Evolutionary conservation across 2,329 filamentous ascomycete species (phyloP), one percentile per base, ranked within the genome.

Genomic region (Cladophialophora exuberans): DNA sequence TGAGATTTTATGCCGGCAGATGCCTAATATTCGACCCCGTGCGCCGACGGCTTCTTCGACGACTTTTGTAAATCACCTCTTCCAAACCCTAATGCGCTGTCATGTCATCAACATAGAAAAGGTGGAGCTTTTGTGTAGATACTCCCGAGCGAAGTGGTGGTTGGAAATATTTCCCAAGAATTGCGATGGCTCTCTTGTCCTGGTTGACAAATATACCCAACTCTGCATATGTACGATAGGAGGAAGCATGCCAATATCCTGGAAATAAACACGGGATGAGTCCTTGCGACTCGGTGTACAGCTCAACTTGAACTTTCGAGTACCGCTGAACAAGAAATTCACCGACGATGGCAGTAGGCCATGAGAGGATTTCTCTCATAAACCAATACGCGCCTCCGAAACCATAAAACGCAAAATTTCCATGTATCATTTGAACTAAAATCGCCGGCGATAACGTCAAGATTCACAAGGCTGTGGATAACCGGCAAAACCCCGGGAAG

Each of bases 1-100:
- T 71, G 23, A 54, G 17, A 9, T 20, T 17, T 17, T n/a, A n/a
- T n/a, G n/a, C 17, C 18, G 13, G 18, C 39, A 26, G 26, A 6
- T 11, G 10, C 10, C 22, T 13, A 10, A 23, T 15, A 11, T 20
- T 39, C 35, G 22, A 15, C 35, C 10, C n/a, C 3, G 17, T 10
- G 4, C 15, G 17, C 22, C 35, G 35, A 39, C 35, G 13, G 35
- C 35, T 39, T 20, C n/a, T 18, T 20, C 39, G 22, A 22, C 22
- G 15, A n/a, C n/a, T n/a, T n/a, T 3, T 42, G 39, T 42, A 42
- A 11, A 42, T 9, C 22, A 42, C 39, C 3, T n/a, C n/a, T n/a
- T n/a, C n/a, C n/a, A n/a, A n/a, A n/a, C n/a, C n/a, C n/a, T n/a
- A n/a, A n/a, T n/a, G n/a, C n/a, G n/a, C n/a, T n/a, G n/a, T n/a